A percentile compares a stretch with the other conserved stretches of the same genome.
Conservation (phyloP, 116 monocot species). For the Posidonia oceanica region DNA sequence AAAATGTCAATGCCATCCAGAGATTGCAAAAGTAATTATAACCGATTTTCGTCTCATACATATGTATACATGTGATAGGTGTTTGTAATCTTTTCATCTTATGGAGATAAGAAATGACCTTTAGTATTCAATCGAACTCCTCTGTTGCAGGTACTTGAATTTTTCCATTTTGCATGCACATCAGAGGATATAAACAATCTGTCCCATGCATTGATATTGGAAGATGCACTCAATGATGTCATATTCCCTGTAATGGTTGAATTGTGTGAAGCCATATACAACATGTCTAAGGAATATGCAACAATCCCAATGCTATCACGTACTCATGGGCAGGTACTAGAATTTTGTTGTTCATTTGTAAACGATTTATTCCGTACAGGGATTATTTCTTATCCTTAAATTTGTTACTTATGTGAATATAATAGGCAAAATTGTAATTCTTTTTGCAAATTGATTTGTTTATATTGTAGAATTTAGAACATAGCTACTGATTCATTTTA, state of each 20-base stretch:
- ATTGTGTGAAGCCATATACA: conserved; percentile 46
- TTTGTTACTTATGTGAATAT: no score
- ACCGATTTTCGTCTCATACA: background rate
- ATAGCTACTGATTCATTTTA: no score
- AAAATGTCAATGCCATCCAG: conserved; percentile 54
- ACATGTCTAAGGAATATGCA: conserved; percentile 65
- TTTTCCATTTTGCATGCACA: conserved; percentile 98
- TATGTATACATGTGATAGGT: no score
- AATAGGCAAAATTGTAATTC: no score
- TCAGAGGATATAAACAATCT: conserved; percentile 97
- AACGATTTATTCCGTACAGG: background rate
- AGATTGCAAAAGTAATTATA: conserved; percentile 58
- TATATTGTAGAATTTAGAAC: no score
- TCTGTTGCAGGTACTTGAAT: conserved; percentile 67
- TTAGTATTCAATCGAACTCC: background rate
- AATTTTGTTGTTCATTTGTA: no score
- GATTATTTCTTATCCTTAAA: no score
- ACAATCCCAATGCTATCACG: conserved; percentile 76
- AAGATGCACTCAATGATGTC: conserved; percentile 65
- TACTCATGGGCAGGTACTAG: conserved; percentile 79
- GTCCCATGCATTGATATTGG: conserved; percentile 68
- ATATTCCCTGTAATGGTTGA: conserved; percentile 76
- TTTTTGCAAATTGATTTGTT: no score
- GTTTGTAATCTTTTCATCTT: background rate
- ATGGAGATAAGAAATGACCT: background rate